Evolutionary conservation across 441 rosid species (phyloP), one percentile per base, ranked within the genome.

Genomic region (Euphorbia celastroides): DNA sequence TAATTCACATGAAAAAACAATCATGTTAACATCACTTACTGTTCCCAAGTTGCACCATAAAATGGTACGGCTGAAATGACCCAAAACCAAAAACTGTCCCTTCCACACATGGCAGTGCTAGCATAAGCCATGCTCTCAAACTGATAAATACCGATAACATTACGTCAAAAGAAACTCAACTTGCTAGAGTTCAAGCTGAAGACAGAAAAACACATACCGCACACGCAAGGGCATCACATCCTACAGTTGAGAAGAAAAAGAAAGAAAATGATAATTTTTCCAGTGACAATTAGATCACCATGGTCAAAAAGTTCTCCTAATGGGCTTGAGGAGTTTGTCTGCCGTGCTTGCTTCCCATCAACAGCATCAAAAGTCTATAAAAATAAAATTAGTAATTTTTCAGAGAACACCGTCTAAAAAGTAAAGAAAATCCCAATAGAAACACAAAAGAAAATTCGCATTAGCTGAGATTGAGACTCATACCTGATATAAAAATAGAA

Each of bases 331-430:
- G 99, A 94, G 69, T 78, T 90, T 42, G 99, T 94, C 62, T 97
- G 78, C 9, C 98, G 79, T n/a, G 99, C 99, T 92, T 95, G 98
- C 73, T 95, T 95, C 52, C 99, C 99, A 80, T 92, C 99, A 80
- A 95, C 90, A 67, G 92, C 95, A 82, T 95, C 99, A 81, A 95
- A 95, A 54, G 99, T 95, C 99, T 95, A 48, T 27, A 41, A 23
- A 72, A 66, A 48, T 27, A 41, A 23, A 72, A 66, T 68, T 5
- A 51, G 2, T 20, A 28, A 55, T 13, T 57, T 7, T 50, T 64
- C 54, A 75, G 31, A 14, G 59, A 48, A 27, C 63, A 19, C 50
- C 64, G 67, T 61, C 56, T 32, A 30, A 57, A 26, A 64, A 62
- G 26, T n/a, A 36, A 34, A 28, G 26, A 8, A 56, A 51, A 13